Evolutionary conservation across 305 asterid species (phyloP).

Genomic region (Rubia peregrina): DNA sequence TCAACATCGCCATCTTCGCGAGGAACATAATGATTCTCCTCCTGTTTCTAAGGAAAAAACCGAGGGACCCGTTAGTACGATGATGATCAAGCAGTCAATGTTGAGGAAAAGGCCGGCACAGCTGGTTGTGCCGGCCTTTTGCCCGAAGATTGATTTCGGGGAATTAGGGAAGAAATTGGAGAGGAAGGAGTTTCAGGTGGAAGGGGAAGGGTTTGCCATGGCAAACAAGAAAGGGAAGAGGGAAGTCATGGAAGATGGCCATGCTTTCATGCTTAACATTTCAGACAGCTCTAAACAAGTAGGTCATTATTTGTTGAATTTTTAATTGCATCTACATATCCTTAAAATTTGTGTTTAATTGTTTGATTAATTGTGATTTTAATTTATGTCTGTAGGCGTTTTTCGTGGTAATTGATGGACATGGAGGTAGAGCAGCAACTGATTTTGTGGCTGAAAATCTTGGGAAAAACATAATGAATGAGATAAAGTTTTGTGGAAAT

Average conservation of each 20-base stretch:
- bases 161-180: slow-evolving; percentile 22
- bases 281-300: slow-evolving; percentile 41
- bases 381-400: slow-evolving; percentile 27
- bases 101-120: slow-evolving; percentile 34
- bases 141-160: slow-evolving; percentile 17
- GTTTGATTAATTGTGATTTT: not conserved
- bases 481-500: slow-evolving; percentile 13
- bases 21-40: not conserved
- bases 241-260: slow-evolving; percentile 44
- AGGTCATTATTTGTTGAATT: not conserved
- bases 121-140: slow-evolving; percentile 25
- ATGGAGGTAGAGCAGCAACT: slow-evolving; percentile 43
- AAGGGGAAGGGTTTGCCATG: slow-evolving; percentile 30
- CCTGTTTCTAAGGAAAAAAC: not conserved
- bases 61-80: not conserved
- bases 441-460: slow-evolving; percentile 43
- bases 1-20: not conserved
- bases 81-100: slow-evolving; percentile 15
- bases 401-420: slow-evolving; percentile 45
- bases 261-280: slow-evolving; percentile 34
- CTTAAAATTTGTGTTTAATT: too few species aligned
- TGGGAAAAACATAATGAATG: slow-evolving; percentile 33
- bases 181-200: slow-evolving; percentile 23
- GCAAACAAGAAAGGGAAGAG: slow-evolving; percentile 44
- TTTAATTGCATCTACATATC: not conserved